A percentile compares a stretch with the other conserved stretches of the same genome.
These are phyloP conservation scores for Leccinum subrobustum DNA, from an alignment of 1,284 basidiomycete species.

Conservation along the genomic window DNA sequence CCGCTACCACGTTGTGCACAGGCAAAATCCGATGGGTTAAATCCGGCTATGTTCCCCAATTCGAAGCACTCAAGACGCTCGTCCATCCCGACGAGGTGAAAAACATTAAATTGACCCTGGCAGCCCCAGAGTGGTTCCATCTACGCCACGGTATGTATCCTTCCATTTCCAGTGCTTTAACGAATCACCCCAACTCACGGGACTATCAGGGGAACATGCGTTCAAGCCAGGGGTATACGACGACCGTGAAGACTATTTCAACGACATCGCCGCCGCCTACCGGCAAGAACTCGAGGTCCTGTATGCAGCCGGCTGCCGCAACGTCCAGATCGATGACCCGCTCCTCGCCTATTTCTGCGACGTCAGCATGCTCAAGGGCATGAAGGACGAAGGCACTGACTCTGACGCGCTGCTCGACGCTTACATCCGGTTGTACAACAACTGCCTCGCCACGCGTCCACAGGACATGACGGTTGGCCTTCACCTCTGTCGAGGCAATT, in stretches of 20 bases:
- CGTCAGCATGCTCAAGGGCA: constrained; percentile 58
- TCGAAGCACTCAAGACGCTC: constrained; percentile 54
- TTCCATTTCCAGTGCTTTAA: neutral
- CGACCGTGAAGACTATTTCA: constrained; percentile 64
- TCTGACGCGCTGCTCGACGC: constrained; percentile 62
- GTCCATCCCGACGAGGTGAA: constrained; percentile 60
- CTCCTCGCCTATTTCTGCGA: constrained; percentile 68
- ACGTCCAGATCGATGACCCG: constrained; percentile 76
- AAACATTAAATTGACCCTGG: constrained; percentile 72
- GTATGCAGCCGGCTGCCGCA: constrained; percentile 71
- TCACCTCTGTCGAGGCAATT: constrained; percentile 82
- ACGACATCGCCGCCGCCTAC: constrained; percentile 70
- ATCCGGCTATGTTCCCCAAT: constrained; percentile 64
- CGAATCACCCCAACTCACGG: neutral
- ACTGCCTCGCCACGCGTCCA: constrained; percentile 57
- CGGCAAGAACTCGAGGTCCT: constrained; percentile 70
- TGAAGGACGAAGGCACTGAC: constrained; percentile 60
- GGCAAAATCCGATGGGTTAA: constrained; percentile 61
- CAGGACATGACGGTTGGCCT: constrained; percentile 66
- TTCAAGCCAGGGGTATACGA: constrained; percentile 19
- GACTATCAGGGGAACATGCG: constrained; percentile 21
- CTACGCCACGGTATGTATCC: constrained; percentile 54
- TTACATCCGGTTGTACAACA: constrained; percentile 72
- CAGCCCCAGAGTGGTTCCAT: constrained; percentile 76
- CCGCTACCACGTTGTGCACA: constrained; percentile 50